phyloP scores from a whole-genome alignment of 2,329 filamentous ascomycete genomes.

The Fusarium haematococcum region DNA sequence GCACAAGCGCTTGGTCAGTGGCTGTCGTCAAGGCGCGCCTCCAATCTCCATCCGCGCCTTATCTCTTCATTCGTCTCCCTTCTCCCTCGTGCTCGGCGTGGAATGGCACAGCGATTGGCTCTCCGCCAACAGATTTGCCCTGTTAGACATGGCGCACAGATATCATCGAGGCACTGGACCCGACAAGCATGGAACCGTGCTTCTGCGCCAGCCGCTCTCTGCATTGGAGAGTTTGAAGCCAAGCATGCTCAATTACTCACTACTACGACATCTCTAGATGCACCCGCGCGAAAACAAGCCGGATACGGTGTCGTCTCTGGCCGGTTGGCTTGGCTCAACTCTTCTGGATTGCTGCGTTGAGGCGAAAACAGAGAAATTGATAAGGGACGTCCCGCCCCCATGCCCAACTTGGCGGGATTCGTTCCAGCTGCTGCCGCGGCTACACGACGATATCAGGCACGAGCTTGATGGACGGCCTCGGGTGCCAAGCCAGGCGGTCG shows the following conservation, averaged over 20 bases:
- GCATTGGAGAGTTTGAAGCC: conserved; percentile 10
- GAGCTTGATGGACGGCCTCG: conserved; percentile 34
- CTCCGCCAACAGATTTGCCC: not conserved
- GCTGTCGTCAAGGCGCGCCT: conserved; percentile 19
- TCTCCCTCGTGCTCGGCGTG: conserved; percentile 1
- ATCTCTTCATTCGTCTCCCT: conserved; percentile 24
- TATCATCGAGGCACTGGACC: not conserved
- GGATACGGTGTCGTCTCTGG: not conserved
- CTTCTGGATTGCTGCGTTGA: not conserved
- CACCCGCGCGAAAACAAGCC: conserved; percentile 13
- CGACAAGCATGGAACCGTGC: conserved; percentile 1
- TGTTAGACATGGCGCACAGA: conserved; percentile 1
- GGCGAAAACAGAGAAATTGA: conserved; percentile 15
- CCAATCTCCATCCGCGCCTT: conserved; percentile 22
- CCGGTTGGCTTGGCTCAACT: not conserved
- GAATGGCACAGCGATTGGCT: conserved; percentile 7
- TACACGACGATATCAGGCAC: conserved; percentile 21
- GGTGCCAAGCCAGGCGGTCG: conserved; percentile 31
- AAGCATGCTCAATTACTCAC: conserved; percentile 2
- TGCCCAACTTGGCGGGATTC: conserved; percentile 22
- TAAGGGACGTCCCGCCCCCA: conserved; percentile 28
- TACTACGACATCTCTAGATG: conserved; percentile 7
- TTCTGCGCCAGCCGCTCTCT: not conserved
- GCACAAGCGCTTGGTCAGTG: conserved; percentile 19
- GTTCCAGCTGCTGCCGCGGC: conserved; percentile 36